Conservation (phyloP, 371 early-diverging fungal species). For the Mortierella polycephala region DNA sequence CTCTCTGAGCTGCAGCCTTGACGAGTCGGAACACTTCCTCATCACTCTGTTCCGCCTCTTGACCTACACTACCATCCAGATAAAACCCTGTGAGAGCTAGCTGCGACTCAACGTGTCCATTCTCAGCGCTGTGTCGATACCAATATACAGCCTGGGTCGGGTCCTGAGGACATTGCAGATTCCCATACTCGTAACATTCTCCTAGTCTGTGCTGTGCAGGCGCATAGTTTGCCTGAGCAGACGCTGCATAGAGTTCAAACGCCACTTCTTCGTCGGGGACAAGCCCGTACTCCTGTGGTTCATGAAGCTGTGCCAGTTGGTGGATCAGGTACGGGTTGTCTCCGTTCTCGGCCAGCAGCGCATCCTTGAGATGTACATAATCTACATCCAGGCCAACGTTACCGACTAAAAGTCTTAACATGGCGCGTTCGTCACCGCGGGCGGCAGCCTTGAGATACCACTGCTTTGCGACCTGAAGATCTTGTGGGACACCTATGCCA, state of each 20-base stretch:
- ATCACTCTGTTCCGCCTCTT: slow-evolving; percentile 45
- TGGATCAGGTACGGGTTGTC: slow-evolving; percentile 47
- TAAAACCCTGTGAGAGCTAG: slow-evolving; percentile 48
- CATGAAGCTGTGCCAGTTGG: slow-evolving; percentile 53
- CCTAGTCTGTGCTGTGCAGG: slow-evolving; percentile 53
- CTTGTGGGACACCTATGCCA: slow-evolving; percentile 83
- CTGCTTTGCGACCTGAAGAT: slow-evolving; percentile 72
- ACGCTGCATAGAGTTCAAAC: slow-evolving; percentile 48
- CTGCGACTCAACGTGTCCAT: slow-evolving; percentile 50
- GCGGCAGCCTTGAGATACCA: slow-evolving; percentile 82
- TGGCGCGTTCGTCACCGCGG: slow-evolving; percentile 57
- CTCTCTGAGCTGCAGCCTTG: slow-evolving; percentile 38
- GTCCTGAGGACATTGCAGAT: slow-evolving; percentile 33
- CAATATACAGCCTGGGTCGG: slow-evolving; percentile 49
- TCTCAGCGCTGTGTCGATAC: slow-evolving; percentile 46
- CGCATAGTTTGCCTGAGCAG: slow-evolving; percentile 51
- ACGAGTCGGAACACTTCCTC: slow-evolving; percentile 46
- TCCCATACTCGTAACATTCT: slow-evolving; percentile 51
- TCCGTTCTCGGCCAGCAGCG: slow-evolving; percentile 33
- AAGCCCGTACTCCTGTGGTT: slow-evolving; percentile 43
- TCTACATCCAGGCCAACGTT: slow-evolving; percentile 51
- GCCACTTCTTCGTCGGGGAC: slow-evolving; percentile 54
- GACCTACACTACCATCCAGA: slow-evolving; percentile 48
- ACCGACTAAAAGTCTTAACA: slow-evolving; percentile 42
- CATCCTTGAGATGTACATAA: slow-evolving; percentile 52